phyloP scores from a whole-genome alignment of 2,329 filamentous ascomycete genomes.

The Dichotomopilus funicola region DNA sequence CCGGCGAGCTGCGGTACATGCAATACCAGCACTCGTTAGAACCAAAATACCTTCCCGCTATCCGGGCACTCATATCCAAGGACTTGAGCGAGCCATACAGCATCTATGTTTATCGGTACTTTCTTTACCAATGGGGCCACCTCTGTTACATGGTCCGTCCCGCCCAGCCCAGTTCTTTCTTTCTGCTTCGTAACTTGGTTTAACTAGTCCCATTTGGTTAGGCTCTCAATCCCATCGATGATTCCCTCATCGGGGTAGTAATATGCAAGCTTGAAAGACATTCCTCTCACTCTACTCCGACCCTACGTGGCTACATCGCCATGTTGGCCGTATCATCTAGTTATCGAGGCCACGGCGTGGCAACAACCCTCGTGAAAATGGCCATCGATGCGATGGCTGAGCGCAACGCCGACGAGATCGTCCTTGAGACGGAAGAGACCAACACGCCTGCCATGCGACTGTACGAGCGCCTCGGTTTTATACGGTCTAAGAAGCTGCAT shows the following conservation, averaged over 20 bases:
- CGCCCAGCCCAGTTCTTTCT: too few relatives aligned
- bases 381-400: constrained; percentile 87
- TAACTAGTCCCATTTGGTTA: constrained; percentile 26
- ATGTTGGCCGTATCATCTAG: constrained; percentile 89
- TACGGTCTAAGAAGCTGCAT: constrained; percentile 87
- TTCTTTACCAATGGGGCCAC: constrained; percentile 94
- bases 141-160: constrained; percentile 80
- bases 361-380: constrained; percentile 78
- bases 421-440: constrained; percentile 90
- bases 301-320: constrained; percentile 87
- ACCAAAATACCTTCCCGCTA: constrained; percentile 67
- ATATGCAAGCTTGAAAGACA: constrained; percentile 93
- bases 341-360: constrained; percentile 79
- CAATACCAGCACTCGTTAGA: constrained; percentile 58
- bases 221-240: constrained; percentile 54
- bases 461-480: constrained; percentile 87
- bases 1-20: constrained; percentile 49
- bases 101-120: constrained; percentile 98
- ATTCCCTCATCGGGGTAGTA: constrained; percentile 76
- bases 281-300: constrained; percentile 67
- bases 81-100: constrained; percentile 97
- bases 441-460: constrained; percentile 85
- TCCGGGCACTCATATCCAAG: constrained; percentile 88
- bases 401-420: constrained; percentile 83
- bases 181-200: not conserved